Evolutionary conservation across 805 yeast genomes (phyloP), one percentile per base, ranked within the genome.

Genomic region (Starmerella vitae): DNA sequence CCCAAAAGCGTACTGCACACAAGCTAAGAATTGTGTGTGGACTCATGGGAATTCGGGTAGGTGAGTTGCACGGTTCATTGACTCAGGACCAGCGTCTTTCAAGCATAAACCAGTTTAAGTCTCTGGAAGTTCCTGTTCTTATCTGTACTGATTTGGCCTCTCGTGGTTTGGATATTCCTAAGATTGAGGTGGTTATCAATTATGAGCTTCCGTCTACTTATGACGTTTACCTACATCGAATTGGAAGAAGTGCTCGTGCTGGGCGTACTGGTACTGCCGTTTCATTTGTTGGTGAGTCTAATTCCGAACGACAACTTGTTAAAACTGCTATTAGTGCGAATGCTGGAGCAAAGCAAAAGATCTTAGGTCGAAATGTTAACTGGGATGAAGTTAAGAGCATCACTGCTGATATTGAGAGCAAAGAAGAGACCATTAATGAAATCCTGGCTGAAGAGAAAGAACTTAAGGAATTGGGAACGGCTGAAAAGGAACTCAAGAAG

Each of bases 221-320:
- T 54, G 98, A 91, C 49, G 72, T 88, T 28, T 91, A 91, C 60
- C 67, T 91, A 53, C 98, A 91, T 64, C 80, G 98, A 68, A 95
- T 91, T 44, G 98, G 98, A 63, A 82, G 98, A 71, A 91, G 97
- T 39, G 99, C 99, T 8, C 83, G 99, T 73, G 99, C 96, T 37
- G 97, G 97, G 17, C 74, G 97, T 62, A 83, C 81, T 38, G 99
- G 99, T 70, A 72, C 72, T 41, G 81, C 96, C 33, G 78, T 91
- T 30, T 78, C 96, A 2, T 76, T 91, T 61, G 98, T 91, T 12
- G 96, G 97, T 14, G 98, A 91, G 57, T 66, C 81, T 0, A 66
- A 83, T n/a, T 72, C 69, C 42, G 98, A 91, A 47, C 75, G 98
- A 61, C 64, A 70, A 34, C 83, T 91, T 50, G 97, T 91, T n/a